Evolutionary conservation across 176 grass and related monocot genomes (phyloP), one percentile per base, ranked within the genome.

Genomic region (Eleusine indica): DNA sequence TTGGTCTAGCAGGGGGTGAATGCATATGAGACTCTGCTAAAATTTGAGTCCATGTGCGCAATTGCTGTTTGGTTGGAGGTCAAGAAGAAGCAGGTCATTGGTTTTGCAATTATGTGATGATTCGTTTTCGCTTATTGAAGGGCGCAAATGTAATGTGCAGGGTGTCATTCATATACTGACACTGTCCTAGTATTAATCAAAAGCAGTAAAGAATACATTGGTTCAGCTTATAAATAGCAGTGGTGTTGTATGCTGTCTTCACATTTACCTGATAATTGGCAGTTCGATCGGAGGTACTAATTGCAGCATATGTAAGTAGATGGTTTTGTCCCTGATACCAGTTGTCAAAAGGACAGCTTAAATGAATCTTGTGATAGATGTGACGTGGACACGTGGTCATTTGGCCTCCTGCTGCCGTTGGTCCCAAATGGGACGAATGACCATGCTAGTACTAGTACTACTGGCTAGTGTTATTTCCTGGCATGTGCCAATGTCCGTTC

Each of bases 11-110:
- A 79, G 38, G 48, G 6, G 70, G 53, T 48, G 70, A 29, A 51
- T 41, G 78, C 87, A 68, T 71, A 75, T 86, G 91, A 60, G 91
- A 77, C 87, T 88, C 85, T 88, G 87, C 76, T 86, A 67, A 70
- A 84, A 91, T 39, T 30, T 77, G 85, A 92, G 89, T 92, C 85
- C 87, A 84, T 88, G 72, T 79, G 85, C 57, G 75, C 65, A 7
- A 57, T 7, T 57, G 18, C 5, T 64, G 19, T 80, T 63, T 3
- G 42, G 29, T 37, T 86, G 52, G 78, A 75, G 16, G 13, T n/a
- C 47, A 80, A 17, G 65, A 84, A n/a, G 75, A 82, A 22, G 71
- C 64, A 84, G 82, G n/a, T 25, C 37, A 11, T 83, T 88, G 37
- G 79, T 73, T 54, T 77, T 88, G 70, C 69, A 79, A 54, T 66